phyloP scores from a whole-genome alignment of 1,284 basidiomycete genomes.

The Albatrellus sp. region DNA sequence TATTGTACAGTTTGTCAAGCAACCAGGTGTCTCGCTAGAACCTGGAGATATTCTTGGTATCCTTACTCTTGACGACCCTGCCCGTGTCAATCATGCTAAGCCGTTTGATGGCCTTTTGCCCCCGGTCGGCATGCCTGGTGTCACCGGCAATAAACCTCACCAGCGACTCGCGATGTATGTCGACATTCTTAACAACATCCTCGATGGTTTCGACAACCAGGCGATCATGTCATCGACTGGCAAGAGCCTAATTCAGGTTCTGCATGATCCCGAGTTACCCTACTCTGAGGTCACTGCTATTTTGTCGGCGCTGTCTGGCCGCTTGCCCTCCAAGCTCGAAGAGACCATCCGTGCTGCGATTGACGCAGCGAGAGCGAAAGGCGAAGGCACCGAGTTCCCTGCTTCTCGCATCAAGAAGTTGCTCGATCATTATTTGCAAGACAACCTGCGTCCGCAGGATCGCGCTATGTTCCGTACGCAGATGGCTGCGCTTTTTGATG shows the following conservation, averaged over 20 bases:
- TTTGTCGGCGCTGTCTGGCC: slow-evolving; percentile 83
- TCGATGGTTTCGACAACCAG: slow-evolving; percentile 93
- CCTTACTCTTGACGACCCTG: slow-evolving; percentile 91
- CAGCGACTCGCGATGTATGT: slow-evolving; percentile 76
- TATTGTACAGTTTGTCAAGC: slow-evolving; percentile 93
- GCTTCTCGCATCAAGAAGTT: slow-evolving; percentile 72
- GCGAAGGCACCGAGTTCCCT: slow-evolving; percentile 73
- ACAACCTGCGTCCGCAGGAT: slow-evolving; percentile 72
- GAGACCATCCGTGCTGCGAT: slow-evolving; percentile 74
- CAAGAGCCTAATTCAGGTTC: slow-evolving; percentile 70
- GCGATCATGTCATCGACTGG: slow-evolving; percentile 74
- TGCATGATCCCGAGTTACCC: slow-evolving; percentile 80
- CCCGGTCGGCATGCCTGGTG: slow-evolving; percentile 72
- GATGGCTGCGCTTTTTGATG: slow-evolving; percentile 61
- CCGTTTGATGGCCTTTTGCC: slow-evolving; percentile 94
- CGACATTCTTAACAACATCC: slow-evolving; percentile 80
- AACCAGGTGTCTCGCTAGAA: slow-evolving; percentile 91
- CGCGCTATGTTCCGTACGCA: slow-evolving; percentile 66
- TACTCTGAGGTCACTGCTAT: slow-evolving; percentile 81
- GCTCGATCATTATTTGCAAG: slow-evolving; percentile 77
- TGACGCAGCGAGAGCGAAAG: slow-evolving; percentile 63
- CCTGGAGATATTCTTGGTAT: slow-evolving; percentile 99
- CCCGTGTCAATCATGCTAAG: slow-evolving; percentile 95
- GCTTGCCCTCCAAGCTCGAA: slow-evolving; percentile 89
- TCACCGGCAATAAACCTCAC: slow-evolving; percentile 85